These are phyloP conservation scores for Fusarium pininemorale DNA, from an alignment of 2,329 filamentous ascomycete genomes.

Conservation along the genomic window DNA sequence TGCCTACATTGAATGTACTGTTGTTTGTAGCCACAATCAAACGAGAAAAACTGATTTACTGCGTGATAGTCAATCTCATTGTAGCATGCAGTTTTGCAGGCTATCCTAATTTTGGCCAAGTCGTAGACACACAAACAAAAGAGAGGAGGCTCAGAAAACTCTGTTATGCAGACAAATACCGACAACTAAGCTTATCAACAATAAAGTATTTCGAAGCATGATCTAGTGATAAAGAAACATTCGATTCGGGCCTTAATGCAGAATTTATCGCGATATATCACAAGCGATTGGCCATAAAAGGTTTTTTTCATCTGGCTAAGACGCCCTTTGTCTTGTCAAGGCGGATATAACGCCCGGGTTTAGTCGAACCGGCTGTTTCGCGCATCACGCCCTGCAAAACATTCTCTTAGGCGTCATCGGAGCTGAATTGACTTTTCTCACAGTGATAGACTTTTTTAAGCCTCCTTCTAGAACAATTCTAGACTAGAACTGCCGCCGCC, in stretches of 20 bases:
- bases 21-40: background rate
- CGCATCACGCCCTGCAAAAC: background rate
- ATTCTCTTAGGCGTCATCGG: background rate
- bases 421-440: background rate
- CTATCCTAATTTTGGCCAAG: background rate
- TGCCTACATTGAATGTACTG: background rate
- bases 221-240: background rate
- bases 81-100: rapidly evolving
- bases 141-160: background rate
- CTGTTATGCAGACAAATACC: background rate
- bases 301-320: background rate
- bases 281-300: background rate
- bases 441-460: background rate
- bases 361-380: background rate
- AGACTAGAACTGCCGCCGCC: background rate
- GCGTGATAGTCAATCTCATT: rapidly evolving
- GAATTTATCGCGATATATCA: background rate
- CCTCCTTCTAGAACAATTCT: background rate
- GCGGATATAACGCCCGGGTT: background rate
- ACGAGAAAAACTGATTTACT: rapidly evolving
- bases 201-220: background rate
- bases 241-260: background rate
- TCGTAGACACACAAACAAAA: background rate
- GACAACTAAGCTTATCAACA: background rate
- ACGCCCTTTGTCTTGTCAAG: background rate